Evolutionary conservation across 257 asterid genomes (phyloP).

Genomic region (Paulownia fortunei): DNA sequence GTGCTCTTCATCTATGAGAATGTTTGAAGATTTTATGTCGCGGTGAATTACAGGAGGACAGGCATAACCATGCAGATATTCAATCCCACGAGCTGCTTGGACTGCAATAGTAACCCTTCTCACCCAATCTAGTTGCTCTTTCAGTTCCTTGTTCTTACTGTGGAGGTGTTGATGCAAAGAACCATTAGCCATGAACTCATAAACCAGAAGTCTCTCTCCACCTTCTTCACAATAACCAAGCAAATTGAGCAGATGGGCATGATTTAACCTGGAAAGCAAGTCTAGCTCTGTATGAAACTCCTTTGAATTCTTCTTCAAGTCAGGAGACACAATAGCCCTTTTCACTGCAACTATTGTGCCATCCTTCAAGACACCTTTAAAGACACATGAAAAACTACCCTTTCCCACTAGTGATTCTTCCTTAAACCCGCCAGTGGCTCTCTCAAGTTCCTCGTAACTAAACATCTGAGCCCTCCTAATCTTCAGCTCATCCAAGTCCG

Average conservation of each 20-base stretch:
- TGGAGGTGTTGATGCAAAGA: constrained; percentile 85
- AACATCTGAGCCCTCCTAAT: constrained; percentile 84
- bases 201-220: constrained; percentile 81
- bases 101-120: constrained; percentile 85
- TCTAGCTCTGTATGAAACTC: constrained; percentile 90
- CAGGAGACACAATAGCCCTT: constrained; percentile 73
- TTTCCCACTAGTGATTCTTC: constrained; percentile 83
- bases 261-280: constrained; percentile 83
- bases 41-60: constrained; percentile 97
- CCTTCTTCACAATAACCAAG: constrained; percentile 94
- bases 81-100: constrained; percentile 94
- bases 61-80: constrained; percentile 89
- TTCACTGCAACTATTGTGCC: constrained; percentile 86
- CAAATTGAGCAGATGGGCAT: constrained; percentile 80
- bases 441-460: constrained; percentile 73
- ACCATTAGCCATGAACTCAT: constrained; percentile 97
- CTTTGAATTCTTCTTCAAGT: constrained; percentile 76
- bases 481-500: constrained; percentile 72
- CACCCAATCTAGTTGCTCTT: constrained; percentile 82
- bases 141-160: constrained; percentile 48
- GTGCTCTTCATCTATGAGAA: constrained; percentile 90
- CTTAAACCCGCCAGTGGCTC: constrained; percentile 72
- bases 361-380: constrained; percentile 78
- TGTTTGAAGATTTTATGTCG: constrained; percentile 90
- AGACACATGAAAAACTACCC: constrained; percentile 92